phyloP scores from a whole-genome alignment of 805 yeast species.

The Lipomyces orientalis region DNA sequence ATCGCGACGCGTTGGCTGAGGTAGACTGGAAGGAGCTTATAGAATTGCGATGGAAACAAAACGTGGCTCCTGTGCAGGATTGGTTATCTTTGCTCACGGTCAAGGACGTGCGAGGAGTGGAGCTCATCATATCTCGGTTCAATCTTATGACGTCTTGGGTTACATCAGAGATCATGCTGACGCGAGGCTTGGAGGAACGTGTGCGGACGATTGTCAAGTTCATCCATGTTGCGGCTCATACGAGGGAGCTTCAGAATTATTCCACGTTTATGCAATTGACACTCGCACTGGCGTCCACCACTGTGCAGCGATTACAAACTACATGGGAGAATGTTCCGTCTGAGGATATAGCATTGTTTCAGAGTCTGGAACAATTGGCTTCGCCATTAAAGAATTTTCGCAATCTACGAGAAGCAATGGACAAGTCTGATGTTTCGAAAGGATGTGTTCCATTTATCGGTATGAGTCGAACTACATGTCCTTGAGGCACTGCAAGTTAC shows the following conservation, averaged over 20 bases:
- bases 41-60: constrained; percentile 73
- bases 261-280: constrained; percentile 88
- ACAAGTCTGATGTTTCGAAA: constrained; percentile 61
- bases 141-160: constrained; percentile 90
- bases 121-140: constrained; percentile 81
- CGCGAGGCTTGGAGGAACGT: constrained; percentile 63
- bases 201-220: constrained; percentile 78
- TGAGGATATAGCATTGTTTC: constrained; percentile 71
- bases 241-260: constrained; percentile 75
- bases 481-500: background rate
- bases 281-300: constrained; percentile 74
- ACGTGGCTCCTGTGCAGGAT: constrained; percentile 70
- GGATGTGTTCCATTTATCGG: constrained; percentile 92
- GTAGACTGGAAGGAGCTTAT: constrained; percentile 91
- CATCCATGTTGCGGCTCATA: constrained; percentile 81
- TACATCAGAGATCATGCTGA: constrained; percentile 80
- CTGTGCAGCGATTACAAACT: constrained; percentile 60
- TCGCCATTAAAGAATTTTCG: constrained; percentile 77
- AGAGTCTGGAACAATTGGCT: constrained; percentile 69
- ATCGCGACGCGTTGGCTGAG: constrained; percentile 79
- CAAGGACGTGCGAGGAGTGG: constrained; percentile 71
- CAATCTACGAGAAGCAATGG: constrained; percentile 66
- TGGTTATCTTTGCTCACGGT: constrained; percentile 79
- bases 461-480: background rate
- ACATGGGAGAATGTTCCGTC: constrained; percentile 80